Percentiles rank a stretch among this genome's conserved stretches.
These are phyloP conservation scores for Ustilaginoidea virens DNA, from an alignment of 2,329 filamentous ascomycete genomes.

Conservation along the genomic window DNA sequence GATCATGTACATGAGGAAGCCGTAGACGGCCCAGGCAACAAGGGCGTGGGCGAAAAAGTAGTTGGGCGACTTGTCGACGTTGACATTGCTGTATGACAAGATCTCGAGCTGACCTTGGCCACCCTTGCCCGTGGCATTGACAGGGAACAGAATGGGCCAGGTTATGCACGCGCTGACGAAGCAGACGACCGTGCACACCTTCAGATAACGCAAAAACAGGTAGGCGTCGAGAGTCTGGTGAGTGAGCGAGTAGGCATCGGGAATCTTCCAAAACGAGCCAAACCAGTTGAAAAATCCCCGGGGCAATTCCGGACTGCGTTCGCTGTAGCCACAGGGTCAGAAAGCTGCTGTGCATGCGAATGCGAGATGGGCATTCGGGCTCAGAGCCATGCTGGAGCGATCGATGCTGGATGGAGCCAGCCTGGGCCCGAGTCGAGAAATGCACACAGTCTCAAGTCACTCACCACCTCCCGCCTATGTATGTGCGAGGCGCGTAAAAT, in stretches of 20 bases:
- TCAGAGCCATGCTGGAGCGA: no score
- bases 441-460: conserved; percentile 7
- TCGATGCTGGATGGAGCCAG: no score
- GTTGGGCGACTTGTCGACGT: conserved; percentile 39
- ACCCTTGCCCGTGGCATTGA: conserved; percentile 70
- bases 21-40: conserved; percentile 69
- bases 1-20: conserved; percentile 79
- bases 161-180: conserved; percentile 68
- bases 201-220: conserved; percentile 73
- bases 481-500: conserved; percentile 40
- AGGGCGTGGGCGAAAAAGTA: conserved; percentile 70
- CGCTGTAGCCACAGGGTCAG: conserved; percentile 16
- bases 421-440: neutral
- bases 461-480: conserved; percentile 34
- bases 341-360: neutral
- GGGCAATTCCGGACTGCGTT: conserved; percentile 40
- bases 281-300: conserved; percentile 49
- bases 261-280: conserved; percentile 41
- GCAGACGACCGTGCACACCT: conserved; percentile 61
- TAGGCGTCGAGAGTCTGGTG: conserved; percentile 84
- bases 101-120: conserved; percentile 44
- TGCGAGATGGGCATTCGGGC: no score
- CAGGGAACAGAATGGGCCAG: conserved; percentile 70
- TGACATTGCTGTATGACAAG: conserved; percentile 23
- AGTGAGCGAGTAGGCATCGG: conserved; percentile 67